These are phyloP conservation scores for Claviceps pusilla DNA, from an alignment of 2,329 filamentous ascomycete genomes.

Conservation along the genomic window DNA sequence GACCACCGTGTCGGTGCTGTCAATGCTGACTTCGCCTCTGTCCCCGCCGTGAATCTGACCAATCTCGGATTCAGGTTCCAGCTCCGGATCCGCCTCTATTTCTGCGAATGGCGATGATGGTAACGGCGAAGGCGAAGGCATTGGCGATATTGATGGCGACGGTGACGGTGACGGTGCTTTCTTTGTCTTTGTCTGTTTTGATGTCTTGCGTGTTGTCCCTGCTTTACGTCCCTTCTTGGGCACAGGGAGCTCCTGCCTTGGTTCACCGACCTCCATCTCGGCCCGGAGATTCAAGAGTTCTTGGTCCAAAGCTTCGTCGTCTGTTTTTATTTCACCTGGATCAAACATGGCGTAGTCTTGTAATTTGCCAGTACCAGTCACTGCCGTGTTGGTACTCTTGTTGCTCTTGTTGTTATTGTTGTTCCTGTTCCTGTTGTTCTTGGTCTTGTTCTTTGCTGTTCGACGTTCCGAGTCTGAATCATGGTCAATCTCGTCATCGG, in stretches of 20 bases:
- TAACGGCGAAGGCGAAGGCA: conserved; percentile 6
- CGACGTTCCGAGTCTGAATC: conserved; percentile 31
- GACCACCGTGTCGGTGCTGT: conserved; percentile 28
- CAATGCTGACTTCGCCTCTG: conserved; percentile 16
- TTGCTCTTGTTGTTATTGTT: conserved; percentile 5
- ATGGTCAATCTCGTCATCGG: conserved; percentile 33
- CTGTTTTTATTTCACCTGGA: conserved; percentile 26
- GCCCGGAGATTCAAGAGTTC: conserved; percentile 35
- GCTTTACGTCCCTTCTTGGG: conserved; percentile 42
- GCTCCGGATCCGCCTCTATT: neutral
- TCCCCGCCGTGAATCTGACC: conserved; percentile 10
- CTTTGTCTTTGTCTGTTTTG: conserved; percentile 34
- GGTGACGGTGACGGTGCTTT: conserved; percentile 20
- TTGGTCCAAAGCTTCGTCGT: conserved; percentile 35
- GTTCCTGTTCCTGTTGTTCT: neutral
- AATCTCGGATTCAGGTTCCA: conserved; percentile 6
- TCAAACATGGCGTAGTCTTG: conserved; percentile 38
- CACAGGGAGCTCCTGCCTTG: conserved; percentile 24
- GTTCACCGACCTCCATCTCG: conserved; percentile 29
- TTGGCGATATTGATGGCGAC: conserved; percentile 7
- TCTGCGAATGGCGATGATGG: neutral
- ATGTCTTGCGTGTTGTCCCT: conserved; percentile 32
- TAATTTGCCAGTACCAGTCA: conserved; percentile 17
- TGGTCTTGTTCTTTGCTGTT: conserved; percentile 13
- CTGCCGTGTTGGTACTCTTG: conserved; percentile 4